Percentiles rank a stretch among this genome's conserved stretches.
Conservation (phyloP, 1,284 basidiomycete species). For the Trichosporon asahii region DNA sequence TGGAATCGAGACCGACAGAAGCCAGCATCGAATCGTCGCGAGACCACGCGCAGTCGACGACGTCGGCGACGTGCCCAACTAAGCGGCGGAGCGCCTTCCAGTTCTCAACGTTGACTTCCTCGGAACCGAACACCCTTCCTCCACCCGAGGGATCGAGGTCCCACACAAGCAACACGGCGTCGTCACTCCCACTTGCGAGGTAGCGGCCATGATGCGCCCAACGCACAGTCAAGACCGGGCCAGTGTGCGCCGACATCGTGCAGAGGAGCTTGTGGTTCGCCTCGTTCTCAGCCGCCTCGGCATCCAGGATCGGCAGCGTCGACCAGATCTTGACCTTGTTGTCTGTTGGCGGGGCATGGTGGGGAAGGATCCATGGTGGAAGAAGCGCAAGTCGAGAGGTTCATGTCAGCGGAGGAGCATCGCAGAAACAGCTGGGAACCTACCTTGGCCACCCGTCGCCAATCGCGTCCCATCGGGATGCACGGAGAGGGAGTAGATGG, state of each 20-base stretch:
- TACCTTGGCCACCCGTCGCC: conserved; percentile 82
- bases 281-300: conserved; percentile 66
- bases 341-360: conserved; percentile 54
- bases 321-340: conserved; percentile 97
- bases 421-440: conserved; percentile 12
- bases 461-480: conserved; percentile 94
- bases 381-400: not conserved
- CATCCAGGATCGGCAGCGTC: conserved; percentile 82
- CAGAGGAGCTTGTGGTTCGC: conserved; percentile 81
- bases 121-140: conserved; percentile 84
- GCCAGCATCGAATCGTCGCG: conserved; percentile 87
- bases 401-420: conserved; percentile 2
- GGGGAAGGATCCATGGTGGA: not conserved
- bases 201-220: conserved; percentile 94
- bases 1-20: conserved; percentile 88
- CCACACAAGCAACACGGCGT: conserved; percentile 95
- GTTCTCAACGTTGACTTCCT: conserved; percentile 92
- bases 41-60: conserved; percentile 94
- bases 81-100: conserved; percentile 92
- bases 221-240: conserved; percentile 83
- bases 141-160: conserved; percentile 81
- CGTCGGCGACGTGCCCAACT: conserved; percentile 94
- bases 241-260: conserved; percentile 89
- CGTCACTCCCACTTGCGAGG: conserved; percentile 94
- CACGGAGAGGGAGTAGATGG: conserved; percentile 89